Evolutionary conservation across 345 rosid species (phyloP).

Genomic region (Luvunga scandens): DNA sequence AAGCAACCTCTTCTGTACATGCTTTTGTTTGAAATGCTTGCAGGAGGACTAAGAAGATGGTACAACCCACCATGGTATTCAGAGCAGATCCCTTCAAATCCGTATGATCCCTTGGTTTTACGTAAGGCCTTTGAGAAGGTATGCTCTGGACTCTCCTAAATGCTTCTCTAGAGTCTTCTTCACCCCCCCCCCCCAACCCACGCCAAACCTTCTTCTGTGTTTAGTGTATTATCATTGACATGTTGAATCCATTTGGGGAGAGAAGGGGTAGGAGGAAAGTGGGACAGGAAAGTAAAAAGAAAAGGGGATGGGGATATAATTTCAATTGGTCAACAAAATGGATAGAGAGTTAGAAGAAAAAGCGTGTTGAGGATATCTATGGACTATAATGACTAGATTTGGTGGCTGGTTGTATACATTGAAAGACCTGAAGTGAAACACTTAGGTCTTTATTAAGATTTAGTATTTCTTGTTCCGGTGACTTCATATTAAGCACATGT

Average conservation of each 20-base stretch:
- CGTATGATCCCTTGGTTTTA: slow-evolving; percentile 52
- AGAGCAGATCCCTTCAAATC: slow-evolving; percentile 66
- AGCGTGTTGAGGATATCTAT: background rate
- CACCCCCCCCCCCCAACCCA: no score
- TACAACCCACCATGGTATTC: slow-evolving; percentile 70
- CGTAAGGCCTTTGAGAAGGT: slow-evolving; percentile 71
- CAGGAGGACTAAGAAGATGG: slow-evolving; percentile 80
- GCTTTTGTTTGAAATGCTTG: slow-evolving; percentile 18
- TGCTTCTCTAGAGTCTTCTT: background rate
- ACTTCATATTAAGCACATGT: background rate
- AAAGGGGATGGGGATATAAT: background rate
- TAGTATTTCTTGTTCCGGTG: background rate
- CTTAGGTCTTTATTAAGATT: background rate
- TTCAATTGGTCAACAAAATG: background rate
- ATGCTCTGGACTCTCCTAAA: slow-evolving; percentile 18
- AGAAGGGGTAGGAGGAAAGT: background rate
- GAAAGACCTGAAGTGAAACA: background rate
- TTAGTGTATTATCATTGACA: background rate
- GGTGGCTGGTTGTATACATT: background rate
- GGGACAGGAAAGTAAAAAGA: background rate
- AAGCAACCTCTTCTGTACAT: background rate
- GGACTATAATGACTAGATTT: background rate
- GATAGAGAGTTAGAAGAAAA: background rate
- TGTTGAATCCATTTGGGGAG: background rate
- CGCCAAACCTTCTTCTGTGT: background rate